phyloP scores from a whole-genome alignment of 2,329 filamentous ascomycete species.

The Arthrocladium fulminans region DNA sequence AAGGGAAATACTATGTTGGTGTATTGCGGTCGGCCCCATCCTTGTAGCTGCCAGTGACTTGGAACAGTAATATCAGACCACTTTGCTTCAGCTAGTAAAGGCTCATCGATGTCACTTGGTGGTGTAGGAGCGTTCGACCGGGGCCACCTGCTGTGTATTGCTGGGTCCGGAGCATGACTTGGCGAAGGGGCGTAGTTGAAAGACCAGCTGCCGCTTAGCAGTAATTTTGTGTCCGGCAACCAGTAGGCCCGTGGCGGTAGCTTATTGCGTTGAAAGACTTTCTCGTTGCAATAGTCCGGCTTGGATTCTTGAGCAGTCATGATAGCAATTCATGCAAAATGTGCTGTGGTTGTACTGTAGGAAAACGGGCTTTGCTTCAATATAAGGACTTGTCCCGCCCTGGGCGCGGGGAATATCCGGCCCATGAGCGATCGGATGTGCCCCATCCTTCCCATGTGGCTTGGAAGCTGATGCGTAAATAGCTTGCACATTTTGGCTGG shows the following conservation, averaged over 20 bases:
- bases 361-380: too few species aligned
- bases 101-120: slow-evolving; percentile 27
- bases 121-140: slow-evolving; percentile 15
- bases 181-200: not conserved
- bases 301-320: not conserved
- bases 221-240: slow-evolving; percentile 37
- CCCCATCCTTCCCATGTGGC: too few species aligned
- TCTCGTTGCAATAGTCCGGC: slow-evolving; percentile 42
- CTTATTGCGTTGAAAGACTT: slow-evolving; percentile 46
- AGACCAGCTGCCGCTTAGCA: not conserved
- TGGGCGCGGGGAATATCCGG: too few species aligned
- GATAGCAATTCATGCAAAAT: not conserved
- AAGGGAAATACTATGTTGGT: slow-evolving; percentile 61
- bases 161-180: not conserved
- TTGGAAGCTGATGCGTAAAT: too few species aligned
- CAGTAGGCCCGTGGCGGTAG: slow-evolving; percentile 46
- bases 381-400: too few species aligned
- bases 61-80: slow-evolving; percentile 53
- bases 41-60: slow-evolving; percentile 62
- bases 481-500: too few species aligned
- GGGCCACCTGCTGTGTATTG: too few species aligned
- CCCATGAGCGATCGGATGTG: too few species aligned
- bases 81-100: slow-evolving; percentile 23
- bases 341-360: not conserved
- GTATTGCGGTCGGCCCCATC: slow-evolving; percentile 58